Evolutionary conservation across 768 basidiomycete genomes (phyloP).

Genomic region (Lactifluus hygrophoroides): DNA sequence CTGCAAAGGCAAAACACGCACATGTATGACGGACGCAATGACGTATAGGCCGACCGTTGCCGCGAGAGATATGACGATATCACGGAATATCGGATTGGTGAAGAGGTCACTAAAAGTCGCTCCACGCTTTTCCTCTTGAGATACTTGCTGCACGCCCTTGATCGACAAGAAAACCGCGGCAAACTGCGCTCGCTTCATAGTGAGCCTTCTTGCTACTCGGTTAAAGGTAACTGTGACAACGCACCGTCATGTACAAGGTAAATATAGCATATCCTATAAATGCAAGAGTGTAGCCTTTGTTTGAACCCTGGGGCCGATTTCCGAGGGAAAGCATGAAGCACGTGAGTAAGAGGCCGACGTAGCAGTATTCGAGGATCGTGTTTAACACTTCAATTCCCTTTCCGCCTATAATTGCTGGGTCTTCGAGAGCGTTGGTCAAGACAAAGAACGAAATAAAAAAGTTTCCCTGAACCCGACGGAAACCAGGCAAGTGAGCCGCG

Average conservation of each 20-base stretch:
- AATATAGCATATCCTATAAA: slow-evolving; percentile 84
- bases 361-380: slow-evolving; percentile 73
- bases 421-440: slow-evolving; percentile 67
- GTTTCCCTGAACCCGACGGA: slow-evolving; percentile 46
- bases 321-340: slow-evolving; percentile 86
- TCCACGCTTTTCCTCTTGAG: slow-evolving; percentile 35
- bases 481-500: neutral
- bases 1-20: slow-evolving; percentile 35
- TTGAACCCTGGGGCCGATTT: slow-evolving; percentile 86
- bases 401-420: slow-evolving; percentile 42
- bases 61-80: slow-evolving; percentile 76
- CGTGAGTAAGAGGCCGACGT: slow-evolving; percentile 77
- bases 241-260: slow-evolving; percentile 93
- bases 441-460: slow-evolving; percentile 87
- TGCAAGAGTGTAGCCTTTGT: slow-evolving; percentile 77
- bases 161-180: slow-evolving; percentile 77
- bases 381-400: slow-evolving; percentile 66
- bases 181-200: slow-evolving; percentile 34
- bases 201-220: neutral
- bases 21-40: slow-evolving; percentile 73
- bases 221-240: slow-evolving; percentile 23
- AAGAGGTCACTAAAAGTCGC: slow-evolving; percentile 56
- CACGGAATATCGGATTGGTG: slow-evolving; percentile 70
- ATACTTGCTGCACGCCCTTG: slow-evolving; percentile 63
- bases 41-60: slow-evolving; percentile 91